Base-by-base conservation (phyloP, 345 rosid species). In the Hibiscus tridactylites region DNA sequence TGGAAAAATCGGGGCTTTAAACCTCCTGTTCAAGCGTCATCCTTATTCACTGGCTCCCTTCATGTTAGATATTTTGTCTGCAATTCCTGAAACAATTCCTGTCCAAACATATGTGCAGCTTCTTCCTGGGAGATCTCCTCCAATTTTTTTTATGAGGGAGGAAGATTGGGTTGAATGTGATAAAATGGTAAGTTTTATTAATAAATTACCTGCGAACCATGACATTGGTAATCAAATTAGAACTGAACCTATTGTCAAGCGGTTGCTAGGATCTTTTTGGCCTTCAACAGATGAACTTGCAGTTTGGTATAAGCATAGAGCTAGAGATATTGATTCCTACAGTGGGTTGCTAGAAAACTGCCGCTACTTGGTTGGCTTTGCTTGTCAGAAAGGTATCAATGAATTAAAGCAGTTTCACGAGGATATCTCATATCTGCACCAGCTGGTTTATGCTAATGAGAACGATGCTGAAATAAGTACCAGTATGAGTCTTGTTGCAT, bases 91-190 rank as follows among this genome's bases (percentile, higher is more conserved):
- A 84, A 92, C 98, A 64, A 78, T 90, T 75, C 89, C 90, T 5
- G 90, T 89, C 71, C 92, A 89, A 79, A 85, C 94, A 58, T 95
- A 92, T 78, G 79, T 78, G 21, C 99, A 90, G 74, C 97, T 95
- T 80, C 98, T 95, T 83, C 99, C 99, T 42, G 98, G 97, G 76
- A 84, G 85, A 74, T 73, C 82, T 77, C 94, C 94, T 73, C 90
- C 85, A 57, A 86, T 74, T 76, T 80, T 85, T 79, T 85, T 83
- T 59, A 81, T 89, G 77, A 92, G 99, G 81, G 90, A 89, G 81
- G 96, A 87, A 81, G 99, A 95, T 83, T 92, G 99, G 99, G 89
- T 95, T 84, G 99, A 92, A 83, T 88, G 98, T 78, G 92, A 86
- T 76, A 85, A 78, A 81, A 89, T 86, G 97, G 83, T 84, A 42